Percentiles rank a stretch among this genome's conserved stretches.
Conservation (phyloP, 306 rosid genomes). For the Cicer chorassanicum region DNA sequence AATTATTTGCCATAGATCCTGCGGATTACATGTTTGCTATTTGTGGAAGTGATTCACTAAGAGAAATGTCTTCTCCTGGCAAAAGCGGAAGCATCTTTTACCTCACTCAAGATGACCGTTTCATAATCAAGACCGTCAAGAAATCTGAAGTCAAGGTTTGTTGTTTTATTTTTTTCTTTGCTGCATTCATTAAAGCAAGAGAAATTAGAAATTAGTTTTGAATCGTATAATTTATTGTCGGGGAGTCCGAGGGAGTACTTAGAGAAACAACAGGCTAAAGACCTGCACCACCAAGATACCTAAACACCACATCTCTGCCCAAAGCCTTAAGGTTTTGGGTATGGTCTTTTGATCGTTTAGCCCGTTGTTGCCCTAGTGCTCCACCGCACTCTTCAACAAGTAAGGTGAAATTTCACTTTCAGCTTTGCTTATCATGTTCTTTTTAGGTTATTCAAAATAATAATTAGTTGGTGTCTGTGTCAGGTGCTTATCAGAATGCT, state of each 20-base stretch:
- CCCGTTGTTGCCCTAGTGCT: too few species aligned
- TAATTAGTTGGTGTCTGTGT: constrained; percentile 39
- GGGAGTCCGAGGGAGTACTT: too few species aligned
- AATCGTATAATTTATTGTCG: neutral
- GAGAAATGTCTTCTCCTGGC: constrained; percentile 69
- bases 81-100: constrained; percentile 70
- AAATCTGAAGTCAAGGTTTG: constrained; percentile 70
- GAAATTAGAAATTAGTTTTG: neutral
- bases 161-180: constrained; percentile 19
- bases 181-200: constrained; percentile 19
- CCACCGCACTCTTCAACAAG: neutral
- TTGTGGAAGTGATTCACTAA: constrained; percentile 55
- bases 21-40: constrained; percentile 63
- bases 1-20: constrained; percentile 68
- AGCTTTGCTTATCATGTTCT: constrained; percentile 23
- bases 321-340: too few species aligned
- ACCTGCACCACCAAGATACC: too few species aligned
- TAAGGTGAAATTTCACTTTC: constrained; percentile 45
- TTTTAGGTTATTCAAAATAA: neutral
- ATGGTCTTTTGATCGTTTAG: too few species aligned
- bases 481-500: constrained; percentile 72
- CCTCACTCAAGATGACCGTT: constrained; percentile 62
- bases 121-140: constrained; percentile 65
- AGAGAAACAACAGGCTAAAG: too few species aligned
- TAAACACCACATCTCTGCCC: too few species aligned